Conservation (phyloP, 768 basidiomycete species). For the Mycena crocata region DNA sequence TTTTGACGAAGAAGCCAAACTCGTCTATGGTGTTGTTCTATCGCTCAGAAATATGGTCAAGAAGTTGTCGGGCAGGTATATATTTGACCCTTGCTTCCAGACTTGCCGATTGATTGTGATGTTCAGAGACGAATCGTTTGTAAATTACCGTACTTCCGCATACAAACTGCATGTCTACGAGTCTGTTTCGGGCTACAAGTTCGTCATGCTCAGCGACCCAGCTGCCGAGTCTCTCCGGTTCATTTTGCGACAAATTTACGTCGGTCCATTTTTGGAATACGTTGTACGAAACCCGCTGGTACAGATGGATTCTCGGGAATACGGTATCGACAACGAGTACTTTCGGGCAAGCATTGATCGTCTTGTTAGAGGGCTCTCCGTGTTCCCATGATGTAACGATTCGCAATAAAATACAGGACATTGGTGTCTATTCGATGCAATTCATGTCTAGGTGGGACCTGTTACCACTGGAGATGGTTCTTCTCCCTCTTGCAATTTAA, state of each 20-base stretch:
- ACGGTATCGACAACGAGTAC: constrained; percentile 94
- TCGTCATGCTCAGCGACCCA: constrained; percentile 93
- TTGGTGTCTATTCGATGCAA: constrained; percentile 17
- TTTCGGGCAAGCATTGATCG: constrained; percentile 86
- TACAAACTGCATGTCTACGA: constrained; percentile 97
- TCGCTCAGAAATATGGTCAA: constrained; percentile 95
- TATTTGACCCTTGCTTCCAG: constrained; percentile 25
- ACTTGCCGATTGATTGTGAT: not conserved
- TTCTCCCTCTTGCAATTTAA: constrained; percentile 66
- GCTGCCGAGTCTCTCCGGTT: constrained; percentile 84
- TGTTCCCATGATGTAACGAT: constrained; percentile 48
- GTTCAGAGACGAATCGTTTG: constrained; percentile 89
- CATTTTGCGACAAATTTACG: constrained; percentile 88
- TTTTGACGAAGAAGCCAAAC: constrained; percentile 97
- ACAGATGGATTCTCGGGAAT: constrained; percentile 82
- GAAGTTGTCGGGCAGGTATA: constrained; percentile 88
- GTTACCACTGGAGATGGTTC: constrained; percentile 9
- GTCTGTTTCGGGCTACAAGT: constrained; percentile 92
- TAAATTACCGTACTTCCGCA: constrained; percentile 88
- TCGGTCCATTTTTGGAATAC: constrained; percentile 93
- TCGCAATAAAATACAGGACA: constrained; percentile 29
- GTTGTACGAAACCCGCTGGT: constrained; percentile 94
- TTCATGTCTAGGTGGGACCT: constrained; percentile 33
- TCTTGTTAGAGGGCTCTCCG: constrained; percentile 69
- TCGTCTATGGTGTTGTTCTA: constrained; percentile 95